Evolutionary conservation across 176 grass and related monocot genomes (phyloP).

Genomic region (Alopecurus myosuroides): DNA sequence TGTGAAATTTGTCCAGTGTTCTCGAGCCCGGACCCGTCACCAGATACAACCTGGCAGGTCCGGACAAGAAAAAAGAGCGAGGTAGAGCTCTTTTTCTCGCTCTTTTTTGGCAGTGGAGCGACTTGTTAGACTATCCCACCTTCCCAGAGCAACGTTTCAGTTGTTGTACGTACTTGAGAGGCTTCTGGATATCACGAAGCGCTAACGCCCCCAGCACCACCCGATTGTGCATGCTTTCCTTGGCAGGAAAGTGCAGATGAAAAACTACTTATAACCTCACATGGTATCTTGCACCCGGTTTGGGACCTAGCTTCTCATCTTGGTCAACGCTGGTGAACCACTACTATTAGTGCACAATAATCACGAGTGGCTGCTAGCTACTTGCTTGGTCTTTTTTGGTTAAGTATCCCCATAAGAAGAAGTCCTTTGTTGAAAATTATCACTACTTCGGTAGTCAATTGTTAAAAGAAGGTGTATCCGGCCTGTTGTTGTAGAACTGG

Average conservation of each 20-base stretch:
- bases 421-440: neutral
- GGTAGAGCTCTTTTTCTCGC: no score
- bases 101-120: neutral
- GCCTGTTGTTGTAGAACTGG: neutral
- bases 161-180: no score
- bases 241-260: slow-evolving; percentile 1
- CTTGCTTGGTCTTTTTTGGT: neutral
- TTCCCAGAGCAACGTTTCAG: neutral
- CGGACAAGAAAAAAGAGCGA: no score
- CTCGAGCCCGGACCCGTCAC: neutral
- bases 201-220: neutral
- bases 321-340: neutral
- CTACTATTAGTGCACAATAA: neutral
- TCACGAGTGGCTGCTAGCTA: neutral
- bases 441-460: neutral
- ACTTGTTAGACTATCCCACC: neutral
- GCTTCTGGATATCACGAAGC: slow-evolving; percentile 20
- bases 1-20: neutral
- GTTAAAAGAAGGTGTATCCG: neutral
- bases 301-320: neutral
- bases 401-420: neutral
- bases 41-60: neutral
- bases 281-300: slow-evolving; percentile 23
- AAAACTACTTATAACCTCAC: neutral
- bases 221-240: neutral